Evolutionary conservation across 176 grass and related monocot species (phyloP).

Genomic region (sorghum (Sorghum bicolor)): Sorghum_bicolor_NCBIv3 NC_012870.2:9881501-9882000

Average conservation of each 20-base stretch:
- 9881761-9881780: background rate
- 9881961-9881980: too few species aligned
- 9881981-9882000: too few species aligned
- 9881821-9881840: background rate
- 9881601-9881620: background rate
- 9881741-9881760: background rate
- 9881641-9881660: background rate
- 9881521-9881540: background rate
- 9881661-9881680: background rate
- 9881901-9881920: too few species aligned
- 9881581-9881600: background rate
- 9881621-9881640: background rate
- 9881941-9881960: too few species aligned
- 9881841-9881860: background rate
- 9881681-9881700: background rate
- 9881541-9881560: background rate
- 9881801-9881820: background rate
- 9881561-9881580: background rate
- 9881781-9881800: background rate
- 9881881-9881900: too few species aligned
- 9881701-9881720: background rate
- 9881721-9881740: background rate
- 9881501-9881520: background rate
- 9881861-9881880: background rate
- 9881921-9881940: too few species aligned